Base-by-base conservation (phyloP, 139 green algal species). In the Deuterostichococcus epilithicus region DNA sequence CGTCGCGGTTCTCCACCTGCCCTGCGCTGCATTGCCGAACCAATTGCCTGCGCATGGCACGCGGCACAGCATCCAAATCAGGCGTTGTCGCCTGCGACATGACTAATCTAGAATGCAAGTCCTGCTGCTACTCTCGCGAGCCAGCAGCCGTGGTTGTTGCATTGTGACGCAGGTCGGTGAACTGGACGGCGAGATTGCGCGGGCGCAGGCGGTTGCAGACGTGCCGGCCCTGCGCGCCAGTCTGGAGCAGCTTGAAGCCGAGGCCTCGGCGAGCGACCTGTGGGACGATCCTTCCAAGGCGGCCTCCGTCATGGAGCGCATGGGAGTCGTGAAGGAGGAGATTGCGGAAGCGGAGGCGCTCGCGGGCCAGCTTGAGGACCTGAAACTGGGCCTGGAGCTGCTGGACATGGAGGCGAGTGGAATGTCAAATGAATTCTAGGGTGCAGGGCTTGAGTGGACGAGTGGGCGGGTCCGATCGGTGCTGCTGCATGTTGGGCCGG, bases 221-320 rank as follows among this genome's bases (percentile, higher is more conserved):
- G 34, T 90, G 42, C 22, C 79, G 10, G 67, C 52, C 0, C 77
- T 90, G 4, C 59, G 72, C 32, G 34, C 68, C 30, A 60, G 68
- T 10, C 52, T 91, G 34, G 80, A 68, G 1, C 73, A 83, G 18
- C 77, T 92, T 76, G 88, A 94, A 78, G 26, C 77, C n/a, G 65
- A 86, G 4, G 75, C 83, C 22, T 70, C 63, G 3, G 75, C 76
- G 1, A 68, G 75, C 0, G 78, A 76, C 0, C 75, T 97, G 59
- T 97, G 92, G 92, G 91, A 92, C 44, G 77, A 94, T 68, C 77
- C 82, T 1, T 74, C 45, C 0, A 68, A 71, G 5, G 92, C 90
- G 20, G 78, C 90, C 44, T 47, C 60, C 13, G 66, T 95, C 37
- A 72, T 94, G 74, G 74, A 85, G 28, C 34, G 74, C n/a, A 47